Percentiles rank a stretch among this genome's conserved stretches.
Conservation (phyloP, 225 moss, liverwort and hornwort genomes). For the Neckera pumila region DNA sequence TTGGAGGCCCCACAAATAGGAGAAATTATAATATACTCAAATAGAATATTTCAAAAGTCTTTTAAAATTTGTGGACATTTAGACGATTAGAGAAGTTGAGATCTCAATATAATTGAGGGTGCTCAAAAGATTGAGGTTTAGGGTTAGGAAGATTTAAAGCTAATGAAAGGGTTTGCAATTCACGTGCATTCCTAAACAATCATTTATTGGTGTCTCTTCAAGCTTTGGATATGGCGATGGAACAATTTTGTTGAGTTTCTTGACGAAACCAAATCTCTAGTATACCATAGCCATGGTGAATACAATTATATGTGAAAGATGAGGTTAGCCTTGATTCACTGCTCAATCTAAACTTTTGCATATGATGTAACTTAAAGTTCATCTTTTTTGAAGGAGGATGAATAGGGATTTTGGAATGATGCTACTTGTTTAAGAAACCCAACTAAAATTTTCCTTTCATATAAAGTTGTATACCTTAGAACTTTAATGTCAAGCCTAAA, state of each 20-base stretch:
- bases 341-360: not conserved
- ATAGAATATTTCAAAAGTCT: not conserved
- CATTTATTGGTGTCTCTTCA: conserved; percentile 2
- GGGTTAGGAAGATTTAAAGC: not conserved
- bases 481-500: not conserved
- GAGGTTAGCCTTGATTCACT: not conserved
- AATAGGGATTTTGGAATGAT: not conserved
- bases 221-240: not conserved
- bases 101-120: not conserved
- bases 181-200: not conserved
- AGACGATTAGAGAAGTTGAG: not conserved
- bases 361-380: not conserved
- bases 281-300: not conserved
- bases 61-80: not conserved
- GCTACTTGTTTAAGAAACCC: not conserved
- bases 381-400: not conserved
- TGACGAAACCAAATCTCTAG: not conserved
- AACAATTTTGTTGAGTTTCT: not conserved
- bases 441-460: not conserved
- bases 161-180: not conserved
- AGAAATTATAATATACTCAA: not conserved
- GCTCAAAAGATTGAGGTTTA: no score
- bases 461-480: not conserved
- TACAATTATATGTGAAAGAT: not conserved
- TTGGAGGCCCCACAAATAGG: not conserved